Evolutionary conservation across 1,284 basidiomycete species (phyloP), one percentile per base, ranked within the genome.

Genomic region (Ganoderma resinaceum): DNA sequence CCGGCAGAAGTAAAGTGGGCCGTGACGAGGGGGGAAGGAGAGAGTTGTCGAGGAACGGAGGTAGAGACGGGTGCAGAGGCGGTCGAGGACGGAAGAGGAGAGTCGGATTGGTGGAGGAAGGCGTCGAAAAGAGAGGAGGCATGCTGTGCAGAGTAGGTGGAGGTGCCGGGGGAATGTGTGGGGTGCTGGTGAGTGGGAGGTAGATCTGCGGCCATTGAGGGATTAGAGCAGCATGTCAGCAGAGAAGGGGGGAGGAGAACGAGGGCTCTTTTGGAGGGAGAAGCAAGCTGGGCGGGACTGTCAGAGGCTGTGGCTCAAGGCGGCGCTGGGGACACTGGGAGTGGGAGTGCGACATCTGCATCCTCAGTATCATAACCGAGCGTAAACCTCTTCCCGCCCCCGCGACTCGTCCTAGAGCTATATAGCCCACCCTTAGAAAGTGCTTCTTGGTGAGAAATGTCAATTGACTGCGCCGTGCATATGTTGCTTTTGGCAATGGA

Each of bases 61-160:
- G 11, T 38, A 37, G 38, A 29, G 55, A 12, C 9, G 7, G 33
- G 3, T 37, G 55, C 16, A 57, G 31, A 9, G 18, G 53, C 16
- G 12, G 29, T 18, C 18, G 31, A 6, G 53, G 18, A 35, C n/a
- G 33, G 33, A 37, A 58, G 33, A 12, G 29, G 26, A 29, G 61
- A 20, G 46, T 52, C 33, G 12, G 63, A 49, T 33, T 62, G 60
- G 60, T 62, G 37, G 42, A 58, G 26, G 16, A 62, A 59, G 16
- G 65, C n/a, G 7, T 58, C 33, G 55, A 58, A 58, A 20, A 58
- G 59, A 37, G 59, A 40, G 9, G 59, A 26, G 37, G 38, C 55
- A 18, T 29, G 57, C 40, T 42, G 52, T 12, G 57, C 31, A 40
- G 29, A 23, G 33, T 49, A 35, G 40, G 29, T n/a, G n/a, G 63